phyloP scores from a whole-genome alignment of 1,284 basidiomycete genomes.

The Puccinia hordei region DNA sequence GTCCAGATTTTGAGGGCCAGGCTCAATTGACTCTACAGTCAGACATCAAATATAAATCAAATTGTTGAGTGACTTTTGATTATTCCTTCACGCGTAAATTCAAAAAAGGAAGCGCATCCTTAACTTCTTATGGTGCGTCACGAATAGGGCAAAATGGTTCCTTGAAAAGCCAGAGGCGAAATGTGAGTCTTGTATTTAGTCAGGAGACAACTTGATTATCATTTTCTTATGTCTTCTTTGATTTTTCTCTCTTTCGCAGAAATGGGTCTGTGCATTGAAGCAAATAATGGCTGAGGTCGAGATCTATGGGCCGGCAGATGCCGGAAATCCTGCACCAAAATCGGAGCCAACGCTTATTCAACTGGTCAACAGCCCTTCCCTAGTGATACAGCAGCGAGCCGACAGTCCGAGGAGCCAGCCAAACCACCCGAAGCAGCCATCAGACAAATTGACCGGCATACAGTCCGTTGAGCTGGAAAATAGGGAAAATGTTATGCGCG shows the following conservation, averaged over 20 bases:
- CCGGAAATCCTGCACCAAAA: slow-evolving; percentile 34
- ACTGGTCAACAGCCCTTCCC: slow-evolving; percentile 17
- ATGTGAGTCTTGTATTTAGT: background rate
- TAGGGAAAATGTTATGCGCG: slow-evolving; percentile 9
- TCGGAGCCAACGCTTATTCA: slow-evolving; percentile 29
- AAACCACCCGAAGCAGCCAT: background rate
- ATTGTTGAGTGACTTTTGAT: slow-evolving; percentile 62
- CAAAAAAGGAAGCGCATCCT: background rate
- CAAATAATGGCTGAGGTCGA: slow-evolving; percentile 41
- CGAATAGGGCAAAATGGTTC: slow-evolving; percentile 68
- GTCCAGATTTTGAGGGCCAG: slow-evolving; percentile 76
- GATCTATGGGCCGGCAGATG: slow-evolving; percentile 38
- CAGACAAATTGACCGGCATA: background rate
- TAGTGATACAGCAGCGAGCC: background rate
- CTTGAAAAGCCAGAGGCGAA: slow-evolving; percentile 64
- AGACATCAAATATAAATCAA: slow-evolving; percentile 87
- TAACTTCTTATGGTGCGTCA: background rate
- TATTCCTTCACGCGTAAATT: too few relatives aligned
- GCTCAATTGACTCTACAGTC: slow-evolving; percentile 75
- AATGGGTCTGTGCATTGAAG: slow-evolving; percentile 50
- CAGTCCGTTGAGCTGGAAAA: slow-evolving; percentile 3
- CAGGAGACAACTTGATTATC: background rate
- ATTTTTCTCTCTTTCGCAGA: slow-evolving; percentile 6
- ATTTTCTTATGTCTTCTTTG: background rate
- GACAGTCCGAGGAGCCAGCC: background rate